Base-by-base conservation (phyloP, 1,284 basidiomycete species). In the Chalciporus sp. region DNA sequence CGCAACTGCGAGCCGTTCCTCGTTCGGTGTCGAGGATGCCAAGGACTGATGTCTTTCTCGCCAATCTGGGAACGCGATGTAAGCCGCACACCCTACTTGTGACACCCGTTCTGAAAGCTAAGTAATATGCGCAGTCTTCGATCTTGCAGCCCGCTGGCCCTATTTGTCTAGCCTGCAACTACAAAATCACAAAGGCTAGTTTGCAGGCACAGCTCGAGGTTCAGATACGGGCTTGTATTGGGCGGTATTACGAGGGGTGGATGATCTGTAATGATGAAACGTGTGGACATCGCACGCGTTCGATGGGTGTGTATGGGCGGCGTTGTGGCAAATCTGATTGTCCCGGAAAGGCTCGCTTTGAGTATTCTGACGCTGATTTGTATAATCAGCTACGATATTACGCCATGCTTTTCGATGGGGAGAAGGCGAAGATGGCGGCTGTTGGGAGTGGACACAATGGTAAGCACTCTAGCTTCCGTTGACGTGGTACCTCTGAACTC, bases 371-470 rank as follows among this genome's bases (percentile, higher is more conserved):
- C 66, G 75, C 79, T 8, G 80, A 85, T 63, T 75, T 98, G 46
- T 96, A 97, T 71, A 91, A 88, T 62, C 95, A 98, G 71, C 75
- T 98, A 31, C 75, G 92, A 51, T 96, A 88, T 74, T 95, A 87
- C 70, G 72, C 78, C 23, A 86, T 80, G 55, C 75, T 97, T 7
- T 95, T 98, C 64, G 85, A 95, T 65, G 69, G 72, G 1, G 81
- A 88, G 20, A 90, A 87, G 66, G 86, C 85, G 0, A 60, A 80
- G 11, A 79, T 79, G 44, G 74, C 79, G 8, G 72, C 79, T 0
- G 72, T 72, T 49, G 84, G 83, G 0, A 74, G 76, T 1, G 69
- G 75, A 14, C 70, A 75, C 51, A 69, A 74, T 53, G 83, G 85
- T 88, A 57, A 33, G 80, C 16, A 7, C 7, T 19, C 7, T 16